Conservation (phyloP, 2,329 filamentous ascomycete genomes). For the Calonectria pseudoturangicola region DNA sequence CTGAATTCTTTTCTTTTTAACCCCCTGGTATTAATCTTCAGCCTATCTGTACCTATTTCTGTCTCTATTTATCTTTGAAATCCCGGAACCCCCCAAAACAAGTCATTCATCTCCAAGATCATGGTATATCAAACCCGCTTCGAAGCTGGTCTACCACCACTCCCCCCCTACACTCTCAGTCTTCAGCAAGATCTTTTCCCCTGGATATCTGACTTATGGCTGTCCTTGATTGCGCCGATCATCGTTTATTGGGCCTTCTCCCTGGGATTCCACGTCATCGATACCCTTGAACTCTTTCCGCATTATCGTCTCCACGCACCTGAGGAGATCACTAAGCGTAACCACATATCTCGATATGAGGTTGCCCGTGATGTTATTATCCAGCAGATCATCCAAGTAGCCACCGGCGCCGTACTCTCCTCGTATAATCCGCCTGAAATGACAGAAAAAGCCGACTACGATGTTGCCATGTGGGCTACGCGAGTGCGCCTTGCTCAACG, state of each 20-base stretch:
- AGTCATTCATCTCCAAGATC: too few relatives aligned
- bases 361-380: slow-evolving; percentile 93
- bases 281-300: slow-evolving; percentile 90
- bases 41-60: too few relatives aligned
- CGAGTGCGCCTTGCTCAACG: slow-evolving; percentile 86
- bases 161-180: slow-evolving; percentile 86
- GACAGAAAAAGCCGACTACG: slow-evolving; percentile 86
- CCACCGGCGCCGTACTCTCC: slow-evolving; percentile 80
- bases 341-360: slow-evolving; percentile 89
- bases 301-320: slow-evolving; percentile 97
- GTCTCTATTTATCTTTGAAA: too few relatives aligned
- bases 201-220: slow-evolving; percentile 88
- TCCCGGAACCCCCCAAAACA: too few relatives aligned
- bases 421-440: slow-evolving; percentile 84
- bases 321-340: slow-evolving; percentile 90
- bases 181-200: slow-evolving; percentile 83
- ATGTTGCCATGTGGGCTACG: slow-evolving; percentile 92
- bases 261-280: slow-evolving; percentile 89
- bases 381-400: slow-evolving; percentile 92
- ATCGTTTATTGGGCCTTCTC: slow-evolving; percentile 93
- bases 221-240: slow-evolving; percentile 85
- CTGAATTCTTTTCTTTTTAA: too few relatives aligned
- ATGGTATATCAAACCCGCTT: slow-evolving; percentile 65
- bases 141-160: slow-evolving; percentile 81
- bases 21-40: too few relatives aligned